A percentile compares a stretch with the other conserved stretches of the same genome.
phyloP scores from a whole-genome alignment of 1,139 yeast species.

The Suhomyces yuchorum region DNA sequence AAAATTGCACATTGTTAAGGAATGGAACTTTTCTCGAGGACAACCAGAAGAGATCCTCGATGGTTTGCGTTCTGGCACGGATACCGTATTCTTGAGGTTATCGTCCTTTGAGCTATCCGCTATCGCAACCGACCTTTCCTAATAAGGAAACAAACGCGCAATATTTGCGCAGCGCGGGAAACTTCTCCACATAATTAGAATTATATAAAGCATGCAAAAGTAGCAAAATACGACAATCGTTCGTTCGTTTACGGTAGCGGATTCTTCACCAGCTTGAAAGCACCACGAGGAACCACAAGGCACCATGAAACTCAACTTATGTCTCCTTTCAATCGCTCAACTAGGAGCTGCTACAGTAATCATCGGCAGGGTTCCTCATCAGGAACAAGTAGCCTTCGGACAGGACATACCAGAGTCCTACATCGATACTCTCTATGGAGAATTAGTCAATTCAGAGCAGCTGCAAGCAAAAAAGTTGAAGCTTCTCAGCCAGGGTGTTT shows the following conservation, averaged over 20 bases:
- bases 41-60: too few species aligned
- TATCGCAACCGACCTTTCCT: neutral
- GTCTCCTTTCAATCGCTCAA: neutral
- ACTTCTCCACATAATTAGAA: neutral
- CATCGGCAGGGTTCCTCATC: neutral
- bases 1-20: too few species aligned
- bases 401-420: constrained; percentile 16
- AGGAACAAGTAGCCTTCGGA: neutral
- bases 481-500: neutral
- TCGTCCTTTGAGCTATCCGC: neutral
- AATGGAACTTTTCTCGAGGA: too few species aligned
- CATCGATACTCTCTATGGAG: constrained; percentile 32
- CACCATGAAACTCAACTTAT: neutral
- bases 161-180: neutral
- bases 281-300: neutral
- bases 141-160: constrained; percentile 1
- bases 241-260: too few species aligned
- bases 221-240: too few species aligned
- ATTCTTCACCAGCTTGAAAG: neutral
- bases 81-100: too few species aligned
- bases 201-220: too few species aligned
- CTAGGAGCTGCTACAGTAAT: neutral
- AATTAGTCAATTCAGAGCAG: constrained; percentile 19
- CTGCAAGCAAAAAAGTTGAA: constrained; percentile 7
- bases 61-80: too few species aligned